Evolutionary conservation across 2,329 filamentous ascomycete genomes (phyloP).

Genomic region (Dissoconium aciculare): DNA sequence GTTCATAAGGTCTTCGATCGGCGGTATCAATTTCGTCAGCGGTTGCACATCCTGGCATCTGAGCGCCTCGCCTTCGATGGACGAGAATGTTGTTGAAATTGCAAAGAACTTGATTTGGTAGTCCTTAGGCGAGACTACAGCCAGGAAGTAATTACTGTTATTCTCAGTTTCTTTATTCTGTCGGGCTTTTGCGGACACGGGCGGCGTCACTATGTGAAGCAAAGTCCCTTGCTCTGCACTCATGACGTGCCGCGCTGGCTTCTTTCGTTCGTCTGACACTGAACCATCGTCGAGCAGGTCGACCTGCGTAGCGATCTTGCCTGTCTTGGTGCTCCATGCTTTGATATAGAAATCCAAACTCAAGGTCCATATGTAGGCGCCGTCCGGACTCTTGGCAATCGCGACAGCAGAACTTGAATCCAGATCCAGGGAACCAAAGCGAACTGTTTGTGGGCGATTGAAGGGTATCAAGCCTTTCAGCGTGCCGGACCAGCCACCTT

Average conservation of each 20-base stretch:
- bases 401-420: constrained; percentile 55
- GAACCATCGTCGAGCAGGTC: constrained; percentile 55
- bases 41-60: constrained; percentile 36
- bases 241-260: constrained; percentile 55
- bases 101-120: constrained; percentile 97
- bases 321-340: constrained; percentile 76
- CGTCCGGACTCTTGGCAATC: constrained; percentile 33
- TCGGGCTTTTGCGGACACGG: constrained; percentile 36
- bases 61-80: constrained; percentile 9
- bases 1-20: constrained; percentile 36
- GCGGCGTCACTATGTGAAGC: constrained; percentile 53
- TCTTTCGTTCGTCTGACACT: constrained; percentile 27
- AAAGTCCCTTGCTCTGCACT: constrained; percentile 66
- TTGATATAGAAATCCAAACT: constrained; percentile 79
- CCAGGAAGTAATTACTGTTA: constrained; percentile 40
- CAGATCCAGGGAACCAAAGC: constrained; percentile 48
- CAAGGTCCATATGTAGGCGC: constrained; percentile 54
- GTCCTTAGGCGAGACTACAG: constrained; percentile 78
- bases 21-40: constrained; percentile 47
- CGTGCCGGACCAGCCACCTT: constrained; percentile 52
- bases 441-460: constrained; percentile 48
- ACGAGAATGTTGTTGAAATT: constrained; percentile 23
- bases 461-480: constrained; percentile 53
- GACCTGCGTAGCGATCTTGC: constrained; percentile 58
- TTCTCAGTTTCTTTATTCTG: constrained; percentile 27